Evolutionary conservation across 2,329 filamentous ascomycete genomes (phyloP), one percentile per base, ranked within the genome.

Genomic region (Colletotrichum limetticola): DNA sequence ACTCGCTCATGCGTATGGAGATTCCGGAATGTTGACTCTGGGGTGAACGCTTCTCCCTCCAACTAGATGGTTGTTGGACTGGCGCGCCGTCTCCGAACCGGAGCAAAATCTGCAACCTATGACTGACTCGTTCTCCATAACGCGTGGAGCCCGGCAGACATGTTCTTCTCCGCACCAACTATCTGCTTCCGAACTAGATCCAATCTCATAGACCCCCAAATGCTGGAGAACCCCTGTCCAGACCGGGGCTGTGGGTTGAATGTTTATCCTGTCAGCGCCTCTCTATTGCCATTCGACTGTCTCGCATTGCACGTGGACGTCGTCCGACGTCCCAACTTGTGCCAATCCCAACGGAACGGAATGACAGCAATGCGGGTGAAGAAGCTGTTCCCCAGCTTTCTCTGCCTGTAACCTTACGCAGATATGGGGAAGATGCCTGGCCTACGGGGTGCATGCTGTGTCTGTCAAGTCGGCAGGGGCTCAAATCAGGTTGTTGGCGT

Each of bases 41-140:
- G 71, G 71, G 66, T 73, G 71, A 73, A 73, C 61, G 67, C 71
- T 73, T 73, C 71, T 73, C 71, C 71, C 64, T 61, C 26, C n/a
- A 37, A 19, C 35, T 35, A 65, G 61, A 49, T 9, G 19, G 24
- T 46, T 61, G 46, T 57, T 58, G 71, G 28, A n/a, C 30, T 59
- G 42, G 42, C 42, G 60, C 55, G 55, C 28, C 46, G 66, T 9
- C 67, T 73, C 71, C 71, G 60, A 71, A 73, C 67, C 71, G 71
- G 71, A 71, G 71, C 71, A 73, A 58, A 73, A 49, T 73, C 71
- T 73, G 66, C 71, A 66, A 9, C 46, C 19, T 37, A 5, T 24
- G 46, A 72, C 66, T 72, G 70, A 70, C 65, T 64, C 69, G 69
- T 68, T 56, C 69, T 46, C 66, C 71, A 73, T 70, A 65, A 37